Conservation (phyloP, 495 filamentous ascomycete species). For the Cercophora newfieldiana region DNA sequence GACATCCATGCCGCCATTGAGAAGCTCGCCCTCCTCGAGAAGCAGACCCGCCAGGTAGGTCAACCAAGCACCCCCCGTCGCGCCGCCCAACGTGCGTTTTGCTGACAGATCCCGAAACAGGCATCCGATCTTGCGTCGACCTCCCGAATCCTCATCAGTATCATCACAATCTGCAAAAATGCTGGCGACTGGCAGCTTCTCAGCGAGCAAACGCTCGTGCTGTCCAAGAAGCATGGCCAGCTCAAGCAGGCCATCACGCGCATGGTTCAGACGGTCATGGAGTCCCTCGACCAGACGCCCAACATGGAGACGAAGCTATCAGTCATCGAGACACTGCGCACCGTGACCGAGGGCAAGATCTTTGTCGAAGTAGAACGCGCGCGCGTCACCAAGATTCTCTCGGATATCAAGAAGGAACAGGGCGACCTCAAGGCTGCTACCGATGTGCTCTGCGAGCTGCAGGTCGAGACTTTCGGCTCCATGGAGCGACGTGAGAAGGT, state of each 20-base stretch:
- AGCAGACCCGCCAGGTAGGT: conserved; percentile 89
- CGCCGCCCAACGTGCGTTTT: conserved; percentile 7
- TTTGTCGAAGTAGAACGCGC: conserved; percentile 98
- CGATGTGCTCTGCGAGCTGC: conserved; percentile 92
- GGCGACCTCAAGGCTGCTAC: conserved; percentile 87
- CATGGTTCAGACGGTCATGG: conserved; percentile 98
- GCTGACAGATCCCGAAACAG: conserved; percentile 45
- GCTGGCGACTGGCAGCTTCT: conserved; percentile 87
- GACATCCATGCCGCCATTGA: conserved; percentile 85
- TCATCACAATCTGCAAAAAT: conserved; percentile 93
- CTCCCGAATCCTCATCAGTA: conserved; percentile 78
- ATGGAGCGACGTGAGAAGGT: conserved; percentile 98
- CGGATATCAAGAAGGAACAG: conserved; percentile 93
- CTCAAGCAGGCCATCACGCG: conserved; percentile 98
- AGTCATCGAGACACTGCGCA: conserved; percentile 90
- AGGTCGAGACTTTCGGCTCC: conserved; percentile 98
- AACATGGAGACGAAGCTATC: conserved; percentile 82
- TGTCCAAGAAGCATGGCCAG: conserved; percentile 99
- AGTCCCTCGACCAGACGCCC: conserved; percentile 78
- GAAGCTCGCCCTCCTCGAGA: conserved; percentile 87
- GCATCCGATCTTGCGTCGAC: conserved; percentile 94
- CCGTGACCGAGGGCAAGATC: conserved; percentile 99
- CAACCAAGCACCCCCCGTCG: conserved; percentile 8
- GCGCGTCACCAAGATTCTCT: conserved; percentile 89
- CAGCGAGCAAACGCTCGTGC: conserved; percentile 91